Evolutionary conservation across 176 grass and related monocot species (phyloP), one percentile per base, ranked within the genome.

Genomic region (Pontederia crassipes): DNA sequence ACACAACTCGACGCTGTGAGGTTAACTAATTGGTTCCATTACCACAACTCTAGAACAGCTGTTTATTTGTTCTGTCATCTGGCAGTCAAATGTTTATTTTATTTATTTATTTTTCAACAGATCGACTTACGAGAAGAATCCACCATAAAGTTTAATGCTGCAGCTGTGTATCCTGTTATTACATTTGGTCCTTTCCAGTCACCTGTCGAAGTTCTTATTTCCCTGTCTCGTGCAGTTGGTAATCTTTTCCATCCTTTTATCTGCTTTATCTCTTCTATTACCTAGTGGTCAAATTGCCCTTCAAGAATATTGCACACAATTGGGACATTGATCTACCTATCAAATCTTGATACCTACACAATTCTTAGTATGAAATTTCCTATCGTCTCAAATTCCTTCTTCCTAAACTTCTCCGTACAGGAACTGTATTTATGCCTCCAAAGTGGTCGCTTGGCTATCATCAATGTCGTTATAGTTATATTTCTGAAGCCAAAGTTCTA

Each of bases 381-480:
- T 35, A 4, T 35, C 4, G 29, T 35, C 29, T 35, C 2, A 4
- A 35, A 2, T 35, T 35, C 29, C 29, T 35, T 35, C 29, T 35
- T 35, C 29, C 29, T 35, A 35, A 35, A 4, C 29, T 35, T 35
- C 29, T 35, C 4, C 29, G 50, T 80, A 14, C 65, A 94, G 89
- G 89, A 48, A 94, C 89, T 71, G 51, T 94, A 49, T 74, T 74
- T 74, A 88, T 94, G 89, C 89, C 84, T 18, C 89, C 89, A 65
- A 94, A 88, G 71, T 95, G 84, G 89, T 82, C 77, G 49, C 70
- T 95, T 70, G 89, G 89, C 5, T 95, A 95, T 68, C 89, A 95
- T 73, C 89, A 95, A 77, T 95, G 89, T 60, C 85, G 89, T 54
- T 95, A 76, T 75, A 95, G 89, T 68, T 95, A 95, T 78, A 72